phyloP scores from a whole-genome alignment of 257 asterid species.

The Solanum okadae region DNA sequence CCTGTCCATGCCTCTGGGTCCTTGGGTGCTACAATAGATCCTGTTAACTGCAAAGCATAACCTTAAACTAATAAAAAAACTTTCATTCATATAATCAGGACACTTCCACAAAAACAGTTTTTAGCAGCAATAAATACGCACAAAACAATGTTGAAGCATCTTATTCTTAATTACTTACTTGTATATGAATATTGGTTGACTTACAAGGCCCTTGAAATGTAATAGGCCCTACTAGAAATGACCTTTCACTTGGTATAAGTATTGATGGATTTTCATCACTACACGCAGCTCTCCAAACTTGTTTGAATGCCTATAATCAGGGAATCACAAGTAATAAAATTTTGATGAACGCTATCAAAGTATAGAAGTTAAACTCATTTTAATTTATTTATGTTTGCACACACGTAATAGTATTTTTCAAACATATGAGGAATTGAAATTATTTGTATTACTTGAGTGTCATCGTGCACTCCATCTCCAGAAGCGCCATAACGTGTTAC shows the following conservation, averaged over 20 bases:
- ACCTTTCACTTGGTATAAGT: background rate
- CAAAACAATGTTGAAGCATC: background rate
- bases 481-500: conserved; percentile 5
- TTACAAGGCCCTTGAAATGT: conserved; percentile 13
- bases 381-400: background rate
- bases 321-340: background rate
- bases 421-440: background rate
- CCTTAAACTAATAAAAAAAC: background rate
- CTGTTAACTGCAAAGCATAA: background rate
- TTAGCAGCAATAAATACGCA: too few relatives aligned
- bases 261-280: background rate
- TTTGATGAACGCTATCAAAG: background rate
- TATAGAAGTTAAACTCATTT: background rate
- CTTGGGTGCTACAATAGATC: conserved; percentile 3
- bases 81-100: background rate
- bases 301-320: background rate
- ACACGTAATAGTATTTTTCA: background rate
- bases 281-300: conserved; percentile 9
- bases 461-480: conserved; percentile 17
- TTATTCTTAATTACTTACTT: background rate
- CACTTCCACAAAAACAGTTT: too few relatives aligned
- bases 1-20: background rate
- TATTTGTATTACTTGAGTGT: conserved; percentile 1
- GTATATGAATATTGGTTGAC: background rate
- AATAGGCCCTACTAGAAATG: background rate